phyloP scores from a whole-genome alignment of 257 asterid species.

The Knoxia roxburghii region DNA sequence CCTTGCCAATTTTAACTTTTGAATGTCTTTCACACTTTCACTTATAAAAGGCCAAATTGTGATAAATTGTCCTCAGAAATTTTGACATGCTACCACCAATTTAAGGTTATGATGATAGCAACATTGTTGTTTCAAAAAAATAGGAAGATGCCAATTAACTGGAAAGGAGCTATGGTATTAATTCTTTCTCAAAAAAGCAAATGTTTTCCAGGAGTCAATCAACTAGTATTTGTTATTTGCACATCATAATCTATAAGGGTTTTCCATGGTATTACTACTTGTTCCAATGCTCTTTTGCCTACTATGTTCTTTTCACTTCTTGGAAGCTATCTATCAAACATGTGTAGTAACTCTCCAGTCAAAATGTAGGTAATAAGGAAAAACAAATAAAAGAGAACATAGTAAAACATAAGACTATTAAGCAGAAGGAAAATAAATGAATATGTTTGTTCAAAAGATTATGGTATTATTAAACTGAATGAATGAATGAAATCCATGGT shows the following conservation, averaged over 20 bases:
- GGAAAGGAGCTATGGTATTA: neutral
- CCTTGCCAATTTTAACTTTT: too few species aligned
- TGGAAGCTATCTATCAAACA: neutral
- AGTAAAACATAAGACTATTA: too few species aligned
- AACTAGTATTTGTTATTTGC: neutral
- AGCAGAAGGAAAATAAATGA: neutral
- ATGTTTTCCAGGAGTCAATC: neutral
- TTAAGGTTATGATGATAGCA: neutral
- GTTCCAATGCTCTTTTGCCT: neutral
- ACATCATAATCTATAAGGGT: neutral
- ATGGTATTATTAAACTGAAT: neutral
- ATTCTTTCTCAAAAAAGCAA: neutral
- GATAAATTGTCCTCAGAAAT: neutral
- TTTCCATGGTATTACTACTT: too few species aligned
- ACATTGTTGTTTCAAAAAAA: neutral
- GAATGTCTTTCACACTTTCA: neutral
- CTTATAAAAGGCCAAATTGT: neutral
- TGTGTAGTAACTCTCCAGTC: neutral
- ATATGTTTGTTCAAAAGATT: constrained; percentile 1
- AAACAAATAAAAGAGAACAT: neutral
- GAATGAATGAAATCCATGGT: neutral
- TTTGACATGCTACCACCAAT: neutral
- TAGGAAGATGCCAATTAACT: neutral
- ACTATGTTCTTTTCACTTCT: neutral
- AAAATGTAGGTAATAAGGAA: neutral